Base-by-base conservation (phyloP, 305 asterid species). In the Withania somnifera region DNA sequence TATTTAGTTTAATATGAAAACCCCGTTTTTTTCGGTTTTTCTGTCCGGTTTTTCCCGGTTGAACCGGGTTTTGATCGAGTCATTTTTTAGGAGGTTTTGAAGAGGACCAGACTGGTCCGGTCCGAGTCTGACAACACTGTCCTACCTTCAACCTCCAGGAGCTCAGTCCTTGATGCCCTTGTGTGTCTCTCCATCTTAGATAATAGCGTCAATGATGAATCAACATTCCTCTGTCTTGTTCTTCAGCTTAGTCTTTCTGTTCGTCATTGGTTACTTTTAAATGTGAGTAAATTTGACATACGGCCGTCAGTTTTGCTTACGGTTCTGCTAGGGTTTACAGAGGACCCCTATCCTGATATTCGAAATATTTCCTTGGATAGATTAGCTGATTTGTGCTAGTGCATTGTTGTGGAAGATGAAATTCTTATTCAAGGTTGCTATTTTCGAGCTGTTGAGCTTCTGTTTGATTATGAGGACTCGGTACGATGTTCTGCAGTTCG, bases 401-500 rank as follows among this genome's bases (percentile, higher is more conserved):
- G 84, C 71, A 57, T 91, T 67, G 82, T 81, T 75, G 90, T 91
- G 82, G 94, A 91, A 86, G 97, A 93, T 86, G 85, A 82, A 79
- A 85, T 88, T 84, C 82, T 94, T 86, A 79, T 91, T 10, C 89
- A 79, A 38, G 84, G 94, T 51, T 93, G 95, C 86, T 96, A 93
- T 84, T 88, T 90, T 84, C 95, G 98, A 26, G 91, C 93, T 4
- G 92, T 88, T 38, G 94, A 92, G 88, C 93, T 93, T 83, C 89
- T 96, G 79, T 93, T 93, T 84, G 99, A 96, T 79, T 76, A 83
- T 2, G 97, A 96, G 63, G 91, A 86, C 52, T 89, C 88, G 15
- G 97, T 96, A 17, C 89, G 98, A 75, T 86, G 90, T 77, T 88
- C 97, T 42, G 99, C 98, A 80, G 92, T 96, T 87, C 84, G 85